Conservation (phyloP, 2,329 filamentous ascomycete genomes). For the Aplosporella prunicola region DNA sequence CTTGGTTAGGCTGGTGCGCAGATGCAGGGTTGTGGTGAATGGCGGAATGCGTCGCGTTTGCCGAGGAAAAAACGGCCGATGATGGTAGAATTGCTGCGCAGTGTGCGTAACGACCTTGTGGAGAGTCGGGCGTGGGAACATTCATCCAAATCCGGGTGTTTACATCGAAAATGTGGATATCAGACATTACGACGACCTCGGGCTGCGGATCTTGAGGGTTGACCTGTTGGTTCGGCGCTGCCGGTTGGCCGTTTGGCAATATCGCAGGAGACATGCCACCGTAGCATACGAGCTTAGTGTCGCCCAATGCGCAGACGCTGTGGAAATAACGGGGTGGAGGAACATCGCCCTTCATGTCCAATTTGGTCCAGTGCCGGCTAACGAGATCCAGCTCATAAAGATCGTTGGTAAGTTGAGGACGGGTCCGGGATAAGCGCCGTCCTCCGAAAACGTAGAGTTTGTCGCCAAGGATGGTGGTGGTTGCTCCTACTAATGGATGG, state of each 20-base stretch:
- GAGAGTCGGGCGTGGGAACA: conserved; percentile 68
- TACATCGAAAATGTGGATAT: conserved; percentile 92
- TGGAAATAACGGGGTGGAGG: conserved; percentile 94
- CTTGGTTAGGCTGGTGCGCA: conserved; percentile 68
- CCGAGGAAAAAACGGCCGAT: conserved; percentile 74
- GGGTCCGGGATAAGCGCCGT: conserved; percentile 71
- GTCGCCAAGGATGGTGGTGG: conserved; percentile 88
- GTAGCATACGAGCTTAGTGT: conserved; percentile 95
- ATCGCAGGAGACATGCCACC: conserved; percentile 88
- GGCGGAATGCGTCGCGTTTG: conserved; percentile 72
- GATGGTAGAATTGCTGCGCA: conserved; percentile 90
- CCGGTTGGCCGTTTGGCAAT: conserved; percentile 29
- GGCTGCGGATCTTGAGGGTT: conserved; percentile 55
- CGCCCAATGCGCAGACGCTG: conserved; percentile 85
- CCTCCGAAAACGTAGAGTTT: conserved; percentile 97
- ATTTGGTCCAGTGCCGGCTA: conserved; percentile 81
- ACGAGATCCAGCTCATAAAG: conserved; percentile 91
- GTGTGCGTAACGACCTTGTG: conserved; percentile 91
- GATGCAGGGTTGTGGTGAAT: conserved; percentile 82
- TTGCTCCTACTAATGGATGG: conserved; percentile 83
- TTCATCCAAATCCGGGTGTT: conserved; percentile 74
- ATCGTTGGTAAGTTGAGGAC: conserved; percentile 78
- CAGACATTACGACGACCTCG: conserved; percentile 94
- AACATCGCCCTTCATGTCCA: conserved; percentile 74
- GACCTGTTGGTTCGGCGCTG: conserved; percentile 29